Evolutionary conservation across 768 basidiomycete species (phyloP).

Genomic region (Leccinum arenicola): DNA sequence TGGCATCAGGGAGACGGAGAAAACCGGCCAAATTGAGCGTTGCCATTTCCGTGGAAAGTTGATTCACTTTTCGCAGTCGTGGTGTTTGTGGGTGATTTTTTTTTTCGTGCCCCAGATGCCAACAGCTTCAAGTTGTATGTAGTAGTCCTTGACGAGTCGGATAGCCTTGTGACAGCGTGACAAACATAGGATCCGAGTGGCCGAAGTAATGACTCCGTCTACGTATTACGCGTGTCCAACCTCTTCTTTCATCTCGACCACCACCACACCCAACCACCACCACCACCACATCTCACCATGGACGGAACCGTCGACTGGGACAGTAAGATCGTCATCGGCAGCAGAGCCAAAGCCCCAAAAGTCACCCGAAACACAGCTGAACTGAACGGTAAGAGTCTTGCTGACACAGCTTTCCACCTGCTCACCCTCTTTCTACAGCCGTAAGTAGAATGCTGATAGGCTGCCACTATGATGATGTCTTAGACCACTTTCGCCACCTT

Average conservation of each 20-base stretch:
- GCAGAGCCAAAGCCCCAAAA: constrained; percentile 59
- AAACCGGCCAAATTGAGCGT: background rate
- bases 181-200: background rate
- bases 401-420: background rate
- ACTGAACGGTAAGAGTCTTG: constrained; percentile 42
- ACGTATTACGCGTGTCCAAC: background rate
- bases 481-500: constrained; percentile 9
- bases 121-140: too few species aligned
- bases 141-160: too few species aligned
- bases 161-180: constrained; percentile 6
- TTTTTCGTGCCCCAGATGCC: too few species aligned
- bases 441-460: constrained; percentile 37
- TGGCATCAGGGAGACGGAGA: background rate
- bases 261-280: constrained; percentile 5
- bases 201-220: background rate
- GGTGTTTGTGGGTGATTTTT: too few species aligned
- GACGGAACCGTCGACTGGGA: constrained; percentile 69
- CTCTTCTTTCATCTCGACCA: constrained; percentile 12
- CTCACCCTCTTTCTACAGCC: constrained; percentile 39
- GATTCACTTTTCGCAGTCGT: too few species aligned
- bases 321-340: constrained; percentile 67
- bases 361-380: constrained; percentile 60
- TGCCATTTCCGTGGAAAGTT: background rate
- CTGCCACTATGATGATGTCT: background rate
- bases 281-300: constrained; percentile 15